Conservation (phyloP, 1,284 basidiomycete species). For the Puccinia hordei region DNA sequence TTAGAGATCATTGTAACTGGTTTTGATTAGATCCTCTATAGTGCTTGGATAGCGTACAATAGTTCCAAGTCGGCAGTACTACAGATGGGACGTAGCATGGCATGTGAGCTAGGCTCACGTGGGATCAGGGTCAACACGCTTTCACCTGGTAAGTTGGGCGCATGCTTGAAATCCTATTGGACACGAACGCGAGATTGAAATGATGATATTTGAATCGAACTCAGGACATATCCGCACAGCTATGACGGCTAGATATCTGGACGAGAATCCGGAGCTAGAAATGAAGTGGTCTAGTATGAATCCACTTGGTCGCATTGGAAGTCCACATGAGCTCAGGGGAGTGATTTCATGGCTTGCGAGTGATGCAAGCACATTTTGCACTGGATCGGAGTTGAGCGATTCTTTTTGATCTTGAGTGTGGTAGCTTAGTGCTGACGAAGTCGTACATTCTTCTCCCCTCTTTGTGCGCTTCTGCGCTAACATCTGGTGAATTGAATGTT, state of each 20-base stretch:
- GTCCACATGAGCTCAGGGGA: constrained; percentile 76
- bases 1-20: background rate
- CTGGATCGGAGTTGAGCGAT: constrained; percentile 52
- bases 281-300: constrained; percentile 74
- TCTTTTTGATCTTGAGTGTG: background rate
- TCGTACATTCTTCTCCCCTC: background rate
- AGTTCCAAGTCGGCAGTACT: constrained; percentile 77
- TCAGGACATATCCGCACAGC: constrained; percentile 62
- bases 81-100: constrained; percentile 80
- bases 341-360: constrained; percentile 73
- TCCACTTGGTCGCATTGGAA: constrained; percentile 73
- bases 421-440: background rate
- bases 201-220: background rate
- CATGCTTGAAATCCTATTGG: constrained; percentile 49
- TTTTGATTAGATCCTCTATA: constrained; percentile 53
- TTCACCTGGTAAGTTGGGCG: constrained; percentile 65
- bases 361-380: constrained; percentile 59
- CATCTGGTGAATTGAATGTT: background rate
- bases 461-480: constrained; percentile 52
- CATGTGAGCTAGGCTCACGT: constrained; percentile 73
- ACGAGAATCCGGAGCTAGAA: constrained; percentile 69
- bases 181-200: constrained; percentile 56
- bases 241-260: constrained; percentile 76
- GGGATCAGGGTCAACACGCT: constrained; percentile 75
- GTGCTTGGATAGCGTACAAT: constrained; percentile 76